Evolutionary conservation across 2,329 filamentous ascomycete species (phyloP), one percentile per base, ranked within the genome.

Genomic region (Aspergillus alliaceus): DNA sequence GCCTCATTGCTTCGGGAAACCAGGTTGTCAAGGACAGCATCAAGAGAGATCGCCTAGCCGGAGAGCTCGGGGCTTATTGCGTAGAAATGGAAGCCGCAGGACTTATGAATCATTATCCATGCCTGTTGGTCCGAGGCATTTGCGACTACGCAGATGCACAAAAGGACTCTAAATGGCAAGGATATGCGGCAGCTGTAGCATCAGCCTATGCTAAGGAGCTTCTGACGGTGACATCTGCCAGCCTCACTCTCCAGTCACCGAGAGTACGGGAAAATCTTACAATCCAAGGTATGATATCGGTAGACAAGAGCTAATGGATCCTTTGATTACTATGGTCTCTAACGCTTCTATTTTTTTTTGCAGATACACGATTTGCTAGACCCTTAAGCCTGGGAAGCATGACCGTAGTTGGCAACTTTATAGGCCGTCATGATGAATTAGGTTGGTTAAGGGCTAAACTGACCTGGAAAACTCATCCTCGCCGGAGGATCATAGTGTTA

Each of bases 31-130:
- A 53, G 27, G 20, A 54, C 18, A 56, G 37, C 4, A 6, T 20
- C 15, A 22, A 29, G 15, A 46, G 57, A 29, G 57, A 59, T 42
- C 18, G 27, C n/a, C 29, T 56, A 15, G 53, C 49, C 6, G 15
- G 6, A 5, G 35, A 56, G 14, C 29, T 49, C 1, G 49, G 49
- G 1, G 35, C 47, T 2, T 12, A 48, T n/a, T 59, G 57, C 35
- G 51, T 59, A 4, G 57, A 59, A 27, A 54, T 58, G 51, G 56
- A 58, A 29, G 56, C 56, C 4, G 51, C 56, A 6, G 56, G 56
- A 14, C 22, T 54, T 2, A 51, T 54, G 27, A 34, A 53, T 59
- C 56, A 63, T 37, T 50, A 34, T 14, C 56, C 56, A 20, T 54
- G 51, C 15, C 29, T 58, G 5, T 42, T 58, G 9, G 15, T 54